Evolutionary conservation across 2,329 filamentous ascomycete species (phyloP).

Genomic region (Pseudocercospora macadamiae): DNA sequence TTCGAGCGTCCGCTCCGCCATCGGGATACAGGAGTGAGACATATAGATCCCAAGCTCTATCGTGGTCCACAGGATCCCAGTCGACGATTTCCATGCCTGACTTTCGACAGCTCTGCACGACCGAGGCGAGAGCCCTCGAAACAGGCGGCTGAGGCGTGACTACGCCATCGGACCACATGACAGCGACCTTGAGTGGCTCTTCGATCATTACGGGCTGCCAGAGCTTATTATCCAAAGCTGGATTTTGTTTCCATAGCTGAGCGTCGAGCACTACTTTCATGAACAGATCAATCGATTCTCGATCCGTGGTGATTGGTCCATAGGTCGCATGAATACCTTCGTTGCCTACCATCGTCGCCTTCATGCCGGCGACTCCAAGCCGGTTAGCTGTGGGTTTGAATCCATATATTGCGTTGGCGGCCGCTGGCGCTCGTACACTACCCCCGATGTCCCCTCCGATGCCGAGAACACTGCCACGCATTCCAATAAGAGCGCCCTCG

Average conservation of each 20-base stretch:
- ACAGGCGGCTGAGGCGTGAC: slow-evolving; percentile 7
- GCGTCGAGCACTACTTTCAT: slow-evolving; percentile 22
- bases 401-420: slow-evolving; percentile 58
- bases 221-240: slow-evolving; percentile 4
- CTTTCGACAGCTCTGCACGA: background rate
- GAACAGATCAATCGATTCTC: slow-evolving; percentile 25
- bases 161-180: slow-evolving; percentile 2
- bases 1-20: background rate
- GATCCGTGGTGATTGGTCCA: slow-evolving; percentile 27
- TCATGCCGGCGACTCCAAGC: slow-evolving; percentile 3
- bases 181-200: background rate
- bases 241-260: slow-evolving; percentile 23
- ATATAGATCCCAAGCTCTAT: slow-evolving; percentile 3
- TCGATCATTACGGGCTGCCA: background rate
- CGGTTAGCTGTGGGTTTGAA: slow-evolving; percentile 45
- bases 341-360: slow-evolving; percentile 36
- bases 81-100: background rate
- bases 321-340: slow-evolving; percentile 37
- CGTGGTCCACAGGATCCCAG: background rate
- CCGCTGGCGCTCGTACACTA: slow-evolving; percentile 78
- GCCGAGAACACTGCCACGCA: slow-evolving; percentile 62
- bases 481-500: slow-evolving; percentile 62
- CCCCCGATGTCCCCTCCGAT: slow-evolving; percentile 65
- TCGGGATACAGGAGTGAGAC: background rate
- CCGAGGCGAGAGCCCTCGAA: background rate